Conservation (phyloP, 192 early-diverging fungal species). For the Podila epicladia region DNA sequence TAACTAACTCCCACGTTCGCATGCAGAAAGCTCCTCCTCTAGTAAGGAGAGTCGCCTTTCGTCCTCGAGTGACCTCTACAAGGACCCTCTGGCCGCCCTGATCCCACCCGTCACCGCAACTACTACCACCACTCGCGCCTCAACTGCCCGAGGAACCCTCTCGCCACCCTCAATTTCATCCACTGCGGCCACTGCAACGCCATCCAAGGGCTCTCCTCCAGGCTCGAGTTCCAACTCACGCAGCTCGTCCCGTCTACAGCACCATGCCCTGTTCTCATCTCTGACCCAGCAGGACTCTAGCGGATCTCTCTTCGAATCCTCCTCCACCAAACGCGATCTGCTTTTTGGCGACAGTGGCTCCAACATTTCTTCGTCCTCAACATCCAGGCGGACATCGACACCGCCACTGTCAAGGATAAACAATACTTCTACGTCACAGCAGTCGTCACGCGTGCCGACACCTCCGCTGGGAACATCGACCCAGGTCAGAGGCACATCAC, state of each 20-base stretch:
- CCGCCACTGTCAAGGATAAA: conserved; percentile 24
- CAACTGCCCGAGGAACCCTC: conserved; percentile 27
- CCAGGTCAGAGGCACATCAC: background rate
- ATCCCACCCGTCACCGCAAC: conserved; percentile 38
- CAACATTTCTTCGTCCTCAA: background rate
- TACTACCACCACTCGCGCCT: conserved; percentile 34
- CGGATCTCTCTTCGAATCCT: conserved; percentile 29
- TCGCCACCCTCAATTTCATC: conserved; percentile 21
- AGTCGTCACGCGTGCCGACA: conserved; percentile 18
- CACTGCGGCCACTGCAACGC: background rate
- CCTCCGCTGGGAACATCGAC: conserved; percentile 8
- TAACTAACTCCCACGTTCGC: too few species aligned
- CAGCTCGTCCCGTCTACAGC: conserved; percentile 39
- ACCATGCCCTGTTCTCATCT: conserved; percentile 40
- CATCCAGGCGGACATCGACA: conserved; percentile 29
- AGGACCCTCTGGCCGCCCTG: conserved; percentile 38
- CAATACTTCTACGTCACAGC: background rate
- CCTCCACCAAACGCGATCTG: conserved; percentile 30
- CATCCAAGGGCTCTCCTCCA: conserved; percentile 24
- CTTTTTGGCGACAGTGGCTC: conserved; percentile 28
- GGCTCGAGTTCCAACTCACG: conserved; percentile 27
- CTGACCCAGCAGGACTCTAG: conserved; percentile 12
- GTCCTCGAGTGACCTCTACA: conserved; percentile 33
- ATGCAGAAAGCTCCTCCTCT: conserved; percentile 25
- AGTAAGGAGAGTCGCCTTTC: conserved; percentile 30